Evolutionary conservation across 345 rosid genomes (phyloP).

Genomic region (Citrus inodora): DNA sequence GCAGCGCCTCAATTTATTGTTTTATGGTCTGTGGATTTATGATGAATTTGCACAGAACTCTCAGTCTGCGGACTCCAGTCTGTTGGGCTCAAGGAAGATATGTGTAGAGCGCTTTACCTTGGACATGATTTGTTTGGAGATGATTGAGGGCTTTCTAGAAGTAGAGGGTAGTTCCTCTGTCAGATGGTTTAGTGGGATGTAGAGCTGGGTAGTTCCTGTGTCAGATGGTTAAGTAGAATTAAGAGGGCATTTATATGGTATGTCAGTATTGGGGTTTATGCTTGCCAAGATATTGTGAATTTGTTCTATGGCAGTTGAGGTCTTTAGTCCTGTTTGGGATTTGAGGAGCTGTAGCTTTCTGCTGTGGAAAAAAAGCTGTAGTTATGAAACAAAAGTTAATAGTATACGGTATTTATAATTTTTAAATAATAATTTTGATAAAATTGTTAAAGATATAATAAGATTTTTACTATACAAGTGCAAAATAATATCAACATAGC

Average conservation of each 20-base stretch:
- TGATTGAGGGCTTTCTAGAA: constrained; percentile 2
- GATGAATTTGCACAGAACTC: background rate
- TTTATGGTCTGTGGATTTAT: background rate
- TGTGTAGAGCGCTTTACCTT: background rate
- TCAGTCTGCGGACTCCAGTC: background rate
- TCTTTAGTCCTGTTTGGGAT: background rate
- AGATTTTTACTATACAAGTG: too few relatives aligned
- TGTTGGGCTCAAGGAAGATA: background rate
- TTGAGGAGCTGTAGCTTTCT: too few relatives aligned
- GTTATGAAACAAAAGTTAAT: too few relatives aligned
- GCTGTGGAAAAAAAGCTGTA: too few relatives aligned
- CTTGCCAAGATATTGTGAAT: background rate
- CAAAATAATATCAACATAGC: too few relatives aligned
- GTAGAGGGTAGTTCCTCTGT: background rate
- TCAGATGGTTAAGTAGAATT: background rate
- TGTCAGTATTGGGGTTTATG: background rate
- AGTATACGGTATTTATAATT: too few relatives aligned
- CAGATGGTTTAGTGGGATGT: background rate
- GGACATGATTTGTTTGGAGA: background rate
- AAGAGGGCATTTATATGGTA: background rate
- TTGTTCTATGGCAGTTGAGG: background rate
- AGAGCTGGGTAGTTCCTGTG: background rate
- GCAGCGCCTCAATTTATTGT: background rate
- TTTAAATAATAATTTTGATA: too few relatives aligned
- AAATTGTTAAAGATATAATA: too few relatives aligned